Evolutionary conservation across 805 yeast species (phyloP).

Genomic region (Huiozyma sinensis): DNA sequence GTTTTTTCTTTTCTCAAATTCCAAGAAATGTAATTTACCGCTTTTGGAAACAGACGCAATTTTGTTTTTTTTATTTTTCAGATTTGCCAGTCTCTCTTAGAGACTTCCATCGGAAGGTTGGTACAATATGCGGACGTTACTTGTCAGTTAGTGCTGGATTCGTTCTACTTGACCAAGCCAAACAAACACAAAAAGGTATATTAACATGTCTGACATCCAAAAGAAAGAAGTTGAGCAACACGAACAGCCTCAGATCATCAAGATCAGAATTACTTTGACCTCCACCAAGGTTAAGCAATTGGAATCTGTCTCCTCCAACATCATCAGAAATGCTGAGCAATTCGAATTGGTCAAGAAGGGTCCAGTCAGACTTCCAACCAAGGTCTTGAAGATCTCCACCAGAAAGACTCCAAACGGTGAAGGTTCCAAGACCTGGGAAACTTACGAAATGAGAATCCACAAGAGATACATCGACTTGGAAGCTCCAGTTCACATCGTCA

Average conservation of each 20-base stretch:
- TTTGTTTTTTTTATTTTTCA: too few relatives aligned
- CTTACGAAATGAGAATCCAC: constrained; percentile 99
- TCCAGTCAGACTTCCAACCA: constrained; percentile 99
- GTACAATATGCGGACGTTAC: too few relatives aligned
- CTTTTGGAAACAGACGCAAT: too few relatives aligned
- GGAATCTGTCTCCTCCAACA: constrained; percentile 90
- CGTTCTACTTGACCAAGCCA: constrained; percentile 1
- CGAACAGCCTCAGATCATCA: constrained; percentile 76
- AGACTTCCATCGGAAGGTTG: too few relatives aligned
- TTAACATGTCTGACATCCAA: constrained; percentile 64
- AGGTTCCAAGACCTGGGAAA: constrained; percentile 99
- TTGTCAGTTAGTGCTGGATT: too few relatives aligned
- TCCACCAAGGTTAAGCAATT: constrained; percentile 98
- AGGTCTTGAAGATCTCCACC: constrained; percentile 95
- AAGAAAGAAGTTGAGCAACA: constrained; percentile 80
- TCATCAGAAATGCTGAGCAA: constrained; percentile 77
- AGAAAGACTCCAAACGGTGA: constrained; percentile 99
- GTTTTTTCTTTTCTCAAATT: too few relatives aligned
- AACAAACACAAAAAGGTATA: constrained; percentile 33
- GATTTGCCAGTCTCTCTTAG: too few relatives aligned
- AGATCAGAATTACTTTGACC: constrained; percentile 98
- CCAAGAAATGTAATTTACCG: too few relatives aligned
- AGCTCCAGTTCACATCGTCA: constrained; percentile 89
- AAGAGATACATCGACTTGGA: constrained; percentile 98
- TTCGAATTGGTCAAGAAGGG: constrained; percentile 88